Percentiles rank a stretch among this genome's conserved stretches.
These are phyloP conservation scores for Teratosphaeria zuluensis DNA, from an alignment of 2,329 filamentous ascomycete genomes.

Conservation along the genomic window DNA sequence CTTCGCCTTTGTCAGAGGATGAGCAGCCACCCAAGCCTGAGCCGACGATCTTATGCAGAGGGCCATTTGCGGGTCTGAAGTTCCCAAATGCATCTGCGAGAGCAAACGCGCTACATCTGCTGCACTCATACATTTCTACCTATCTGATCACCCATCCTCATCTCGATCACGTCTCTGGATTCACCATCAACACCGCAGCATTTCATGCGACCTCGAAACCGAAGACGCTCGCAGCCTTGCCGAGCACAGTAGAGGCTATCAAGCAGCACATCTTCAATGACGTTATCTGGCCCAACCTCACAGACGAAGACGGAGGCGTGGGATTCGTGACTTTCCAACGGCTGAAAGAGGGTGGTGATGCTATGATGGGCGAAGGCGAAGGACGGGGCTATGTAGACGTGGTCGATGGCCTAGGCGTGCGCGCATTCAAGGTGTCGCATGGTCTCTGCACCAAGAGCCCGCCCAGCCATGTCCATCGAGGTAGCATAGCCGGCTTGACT, in stretches of 20 bases:
- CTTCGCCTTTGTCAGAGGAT: slow-evolving; percentile 5
- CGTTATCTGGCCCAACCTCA: slow-evolving; percentile 93
- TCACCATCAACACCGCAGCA: slow-evolving; percentile 87
- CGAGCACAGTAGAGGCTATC: slow-evolving; percentile 81
- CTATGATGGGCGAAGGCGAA: slow-evolving; percentile 69
- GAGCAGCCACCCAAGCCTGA: slow-evolving; percentile 17
- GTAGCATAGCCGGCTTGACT: slow-evolving; percentile 31
- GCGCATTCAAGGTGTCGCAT: slow-evolving; percentile 79
- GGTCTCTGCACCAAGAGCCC: slow-evolving; percentile 70
- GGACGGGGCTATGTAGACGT: slow-evolving; percentile 78
- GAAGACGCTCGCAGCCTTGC: slow-evolving; percentile 77
- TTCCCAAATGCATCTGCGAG: slow-evolving; percentile 56
- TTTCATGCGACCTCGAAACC: slow-evolving; percentile 66
- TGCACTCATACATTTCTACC: slow-evolving; percentile 69
- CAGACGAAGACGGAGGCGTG: slow-evolving; percentile 89
- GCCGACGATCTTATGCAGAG: slow-evolving; percentile 45
- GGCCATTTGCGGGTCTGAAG: slow-evolving; percentile 72
- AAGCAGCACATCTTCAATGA: slow-evolving; percentile 97
- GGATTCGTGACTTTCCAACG: slow-evolving; percentile 86
- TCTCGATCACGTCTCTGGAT: slow-evolving; percentile 83
- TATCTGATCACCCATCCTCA: slow-evolving; percentile 97
- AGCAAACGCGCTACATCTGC: slow-evolving; percentile 73
- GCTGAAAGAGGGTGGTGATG: slow-evolving; percentile 79
- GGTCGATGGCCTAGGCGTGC: slow-evolving; percentile 79
- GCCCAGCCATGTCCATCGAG: slow-evolving; percentile 29